phyloP scores from a whole-genome alignment of 805 yeast species.

The Brettanomyces anomalus region DNA sequence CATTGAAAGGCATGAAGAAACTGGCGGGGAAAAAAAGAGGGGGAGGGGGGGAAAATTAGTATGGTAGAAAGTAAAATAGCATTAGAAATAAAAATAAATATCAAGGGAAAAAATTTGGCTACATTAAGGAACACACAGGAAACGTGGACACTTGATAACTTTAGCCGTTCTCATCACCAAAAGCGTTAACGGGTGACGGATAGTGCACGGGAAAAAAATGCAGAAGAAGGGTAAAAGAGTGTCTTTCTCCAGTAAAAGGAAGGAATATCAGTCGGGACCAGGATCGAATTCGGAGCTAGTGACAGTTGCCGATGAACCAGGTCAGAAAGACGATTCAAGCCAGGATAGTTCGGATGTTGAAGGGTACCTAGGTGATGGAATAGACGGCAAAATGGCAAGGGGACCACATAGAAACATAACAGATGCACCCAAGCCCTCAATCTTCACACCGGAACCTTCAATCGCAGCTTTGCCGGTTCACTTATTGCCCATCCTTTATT shows the following conservation, averaged over 20 bases:
- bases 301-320: neutral
- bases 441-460: neutral
- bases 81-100: too few relatives aligned
- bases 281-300: neutral
- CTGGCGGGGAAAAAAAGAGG: too few relatives aligned
- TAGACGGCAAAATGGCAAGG: neutral
- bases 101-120: too few relatives aligned
- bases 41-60: too few relatives aligned
- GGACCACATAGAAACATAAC: neutral
- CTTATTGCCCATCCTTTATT: neutral
- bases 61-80: too few relatives aligned
- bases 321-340: neutral
- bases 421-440: constrained; percentile 1
- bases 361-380: neutral
- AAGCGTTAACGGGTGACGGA: neutral
- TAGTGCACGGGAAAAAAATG: neutral
- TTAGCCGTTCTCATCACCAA: too few relatives aligned
- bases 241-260: constrained; percentile 1
- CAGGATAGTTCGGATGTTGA: neutral
- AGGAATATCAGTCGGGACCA: constrained; percentile 1
- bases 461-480: neutral
- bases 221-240: constrained; percentile 1
- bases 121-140: too few relatives aligned
- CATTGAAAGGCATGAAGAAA: too few relatives aligned
- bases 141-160: too few relatives aligned